phyloP scores from a whole-genome alignment of 164 flowering plant species.

The Piper longum region DNA sequence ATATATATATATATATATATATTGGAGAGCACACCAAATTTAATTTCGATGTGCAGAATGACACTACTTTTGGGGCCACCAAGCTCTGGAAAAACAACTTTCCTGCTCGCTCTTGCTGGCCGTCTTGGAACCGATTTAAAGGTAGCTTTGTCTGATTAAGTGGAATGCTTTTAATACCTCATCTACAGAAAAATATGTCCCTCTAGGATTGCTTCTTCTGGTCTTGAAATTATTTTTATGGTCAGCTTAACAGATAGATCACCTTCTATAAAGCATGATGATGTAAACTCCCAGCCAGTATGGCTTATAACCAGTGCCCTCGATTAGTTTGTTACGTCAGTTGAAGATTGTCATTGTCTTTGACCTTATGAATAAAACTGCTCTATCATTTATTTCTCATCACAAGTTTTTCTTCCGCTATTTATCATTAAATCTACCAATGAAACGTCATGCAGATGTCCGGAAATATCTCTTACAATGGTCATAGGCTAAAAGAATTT shows the following conservation, averaged over 20 bases:
- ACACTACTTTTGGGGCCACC: conserved; percentile 96
- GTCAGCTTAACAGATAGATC: too few species aligned
- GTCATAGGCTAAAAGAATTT: background rate
- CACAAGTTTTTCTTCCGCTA: background rate
- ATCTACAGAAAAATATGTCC: background rate
- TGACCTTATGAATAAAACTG: background rate
- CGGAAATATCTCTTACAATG: background rate
- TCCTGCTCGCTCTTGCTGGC: conserved; percentile 91
- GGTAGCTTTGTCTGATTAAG: conserved; percentile 26
- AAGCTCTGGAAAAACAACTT: conserved; percentile 94
- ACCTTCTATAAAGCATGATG: too few species aligned
- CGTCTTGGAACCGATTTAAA: conserved; percentile 57
- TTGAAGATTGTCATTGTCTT: background rate
- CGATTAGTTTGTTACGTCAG: too few species aligned
- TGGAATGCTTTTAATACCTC: background rate
- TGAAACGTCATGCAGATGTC: background rate
- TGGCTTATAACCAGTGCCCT: too few species aligned
- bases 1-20: too few species aligned
- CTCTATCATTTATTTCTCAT: background rate
- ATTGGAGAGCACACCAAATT: background rate
- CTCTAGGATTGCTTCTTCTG: too few species aligned
- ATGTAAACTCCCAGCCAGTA: too few species aligned
- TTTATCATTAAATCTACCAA: background rate
- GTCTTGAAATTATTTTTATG: too few species aligned
- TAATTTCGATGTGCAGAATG: conserved; percentile 32